Evolutionary conservation across 2,329 filamentous ascomycete species (phyloP).

Genomic region (Alternaria novae-zelandiae): DNA sequence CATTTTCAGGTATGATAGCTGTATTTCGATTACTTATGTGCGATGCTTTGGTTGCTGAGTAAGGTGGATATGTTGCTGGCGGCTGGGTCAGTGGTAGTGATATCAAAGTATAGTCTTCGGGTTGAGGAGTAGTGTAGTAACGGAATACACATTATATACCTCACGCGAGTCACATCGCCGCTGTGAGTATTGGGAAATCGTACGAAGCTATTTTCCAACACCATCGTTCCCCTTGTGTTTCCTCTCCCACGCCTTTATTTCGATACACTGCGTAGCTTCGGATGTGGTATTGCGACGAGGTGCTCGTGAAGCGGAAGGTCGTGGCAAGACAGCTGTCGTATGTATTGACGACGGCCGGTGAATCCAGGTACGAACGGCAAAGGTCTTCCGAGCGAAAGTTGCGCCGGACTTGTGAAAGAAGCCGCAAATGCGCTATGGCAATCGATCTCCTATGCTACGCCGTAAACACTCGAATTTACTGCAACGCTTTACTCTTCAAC

Average conservation of each 20-base stretch:
- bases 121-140: not conserved
- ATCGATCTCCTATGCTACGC: not conserved
- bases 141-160: not conserved
- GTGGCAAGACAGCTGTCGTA: not conserved
- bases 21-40: not conserved
- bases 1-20: not conserved
- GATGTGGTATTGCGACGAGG: not conserved
- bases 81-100: not conserved
- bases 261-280: not conserved
- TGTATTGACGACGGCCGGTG: fast-evolving
- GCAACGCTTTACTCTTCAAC: not conserved
- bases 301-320: not conserved
- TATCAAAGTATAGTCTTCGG: not conserved
- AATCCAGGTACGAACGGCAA: not conserved
- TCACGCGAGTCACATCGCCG: not conserved
- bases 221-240: not conserved
- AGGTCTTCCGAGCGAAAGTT: not conserved
- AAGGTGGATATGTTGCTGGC: not conserved
- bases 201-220: not conserved
- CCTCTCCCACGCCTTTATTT: not conserved
- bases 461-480: not conserved
- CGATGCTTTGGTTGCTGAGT: not conserved
- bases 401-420: not conserved
- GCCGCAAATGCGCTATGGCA: not conserved
- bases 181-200: not conserved